Evolutionary conservation across 345 rosid genomes (phyloP), one percentile per base, ranked within the genome.

Genomic region (Lagerstroemia speciosa): DNA sequence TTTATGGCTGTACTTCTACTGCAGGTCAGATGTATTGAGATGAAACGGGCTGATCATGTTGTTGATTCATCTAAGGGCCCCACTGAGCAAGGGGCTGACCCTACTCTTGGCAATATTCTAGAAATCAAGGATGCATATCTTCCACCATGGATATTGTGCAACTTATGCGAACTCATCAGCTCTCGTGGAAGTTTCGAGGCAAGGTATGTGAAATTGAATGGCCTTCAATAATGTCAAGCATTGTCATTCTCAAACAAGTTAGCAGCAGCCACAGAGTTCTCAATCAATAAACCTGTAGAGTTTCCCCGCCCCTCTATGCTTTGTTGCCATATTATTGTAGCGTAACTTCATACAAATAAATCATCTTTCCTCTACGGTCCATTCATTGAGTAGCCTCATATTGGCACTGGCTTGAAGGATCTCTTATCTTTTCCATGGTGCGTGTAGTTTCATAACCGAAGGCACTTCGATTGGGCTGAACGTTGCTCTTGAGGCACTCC

Each of bases 101-200:
- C 74, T n/a, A 74, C 72, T 62, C 77, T 71, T 75, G 67, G 80
- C 76, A 81, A 75, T 76, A 80, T 84, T 72, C 72, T 92, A 55
- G 97, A 94, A 85, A 74, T 94, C 55, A 83, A 76, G 71, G 93
- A 78, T 68, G 73, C 83, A 41, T 86, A 76, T 79, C 76, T 94
- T 75, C 96, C 98, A 0, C 87, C 98, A 3, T 94, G 99, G 99
- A 90, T 90, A 52, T 68, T 88, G 45, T 83, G 85, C 82, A 85
- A 80, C 52, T 50, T 94, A 34, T 89, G 96, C 76, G 67, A 85
- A 22, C 74, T 76, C 57, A 68, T 90, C 36, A 77, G 76, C 48
- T 82, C 89, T 70, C 81, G 78, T 38, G 93, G 83, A 64, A 73
- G 76, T 79, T 91, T 91, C 73, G 96, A 88, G 70, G 90, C 92